These are phyloP conservation scores for Emmonsia crescens DNA, from an alignment of 2,329 filamentous ascomycete genomes.

Conservation along the genomic window DNA sequence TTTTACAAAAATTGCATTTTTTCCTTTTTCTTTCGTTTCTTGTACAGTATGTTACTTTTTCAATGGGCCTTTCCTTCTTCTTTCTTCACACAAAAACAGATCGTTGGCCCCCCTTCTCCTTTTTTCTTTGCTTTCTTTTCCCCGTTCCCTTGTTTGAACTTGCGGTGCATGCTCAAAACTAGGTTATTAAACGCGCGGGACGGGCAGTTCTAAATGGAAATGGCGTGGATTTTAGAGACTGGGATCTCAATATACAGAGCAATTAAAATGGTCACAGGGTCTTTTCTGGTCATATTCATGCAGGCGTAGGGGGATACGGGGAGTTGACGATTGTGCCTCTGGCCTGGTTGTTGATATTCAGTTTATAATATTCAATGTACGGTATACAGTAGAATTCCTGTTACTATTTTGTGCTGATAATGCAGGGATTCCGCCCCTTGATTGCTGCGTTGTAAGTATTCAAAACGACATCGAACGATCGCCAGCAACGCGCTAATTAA, in stretches of 20 bases:
- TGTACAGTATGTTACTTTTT: conserved; percentile 3
- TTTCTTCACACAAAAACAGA: not conserved
- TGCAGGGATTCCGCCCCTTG: not conserved
- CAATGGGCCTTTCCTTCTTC: not conserved
- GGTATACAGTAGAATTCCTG: not conserved
- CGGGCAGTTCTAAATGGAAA: not conserved
- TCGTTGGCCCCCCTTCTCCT: not conserved
- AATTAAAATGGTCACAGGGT: not conserved
- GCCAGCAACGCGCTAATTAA: not conserved
- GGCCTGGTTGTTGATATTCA: not conserved
- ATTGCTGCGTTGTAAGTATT: not conserved
- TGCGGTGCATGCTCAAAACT: not conserved
- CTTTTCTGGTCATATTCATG: not conserved
- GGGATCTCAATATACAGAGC: not conserved
- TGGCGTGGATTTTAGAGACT: not conserved
- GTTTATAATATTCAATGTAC: too few species aligned
- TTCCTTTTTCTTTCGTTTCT: not conserved
- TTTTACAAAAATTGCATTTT: conserved; percentile 1
- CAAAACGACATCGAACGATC: too few species aligned
- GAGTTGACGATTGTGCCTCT: not conserved
- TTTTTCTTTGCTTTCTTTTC: not conserved
- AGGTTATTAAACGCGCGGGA: not conserved
- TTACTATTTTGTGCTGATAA: not conserved
- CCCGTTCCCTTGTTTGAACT: not conserved
- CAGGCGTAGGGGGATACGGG: not conserved